phyloP scores from a whole-genome alignment of 495 filamentous ascomycete genomes.

The Wilcoxina mikolae region DNA sequence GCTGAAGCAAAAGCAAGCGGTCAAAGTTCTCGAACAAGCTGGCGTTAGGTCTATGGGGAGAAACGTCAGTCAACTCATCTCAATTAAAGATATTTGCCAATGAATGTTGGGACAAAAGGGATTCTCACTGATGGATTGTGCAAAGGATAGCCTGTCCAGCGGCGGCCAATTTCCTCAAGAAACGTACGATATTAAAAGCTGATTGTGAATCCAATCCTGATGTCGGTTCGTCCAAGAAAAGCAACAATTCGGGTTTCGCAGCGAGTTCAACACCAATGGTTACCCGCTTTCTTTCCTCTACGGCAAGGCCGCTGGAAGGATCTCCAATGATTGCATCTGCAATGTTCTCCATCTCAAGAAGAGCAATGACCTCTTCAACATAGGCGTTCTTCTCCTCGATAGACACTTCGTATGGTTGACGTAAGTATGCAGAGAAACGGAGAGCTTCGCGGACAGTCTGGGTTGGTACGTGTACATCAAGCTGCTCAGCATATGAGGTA shows the following conservation, averaged over 20 bases:
- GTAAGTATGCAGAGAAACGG: constrained; percentile 65
- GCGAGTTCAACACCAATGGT: constrained; percentile 88
- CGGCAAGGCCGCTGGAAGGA: constrained; percentile 77
- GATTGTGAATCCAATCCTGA: constrained; percentile 76
- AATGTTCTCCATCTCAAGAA: constrained; percentile 77
- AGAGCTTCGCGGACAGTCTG: constrained; percentile 74
- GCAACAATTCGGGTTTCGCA: constrained; percentile 73
- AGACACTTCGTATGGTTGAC: constrained; percentile 56
- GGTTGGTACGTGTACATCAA: constrained; percentile 64
- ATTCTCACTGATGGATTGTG: constrained; percentile 91
- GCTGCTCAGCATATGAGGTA: constrained; percentile 69
- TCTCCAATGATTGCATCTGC: constrained; percentile 80
- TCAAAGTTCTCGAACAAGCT: constrained; percentile 89
- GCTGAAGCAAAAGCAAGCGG: constrained; percentile 64
- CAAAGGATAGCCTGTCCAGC: constrained; percentile 77
- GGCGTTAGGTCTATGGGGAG: too few relatives aligned
- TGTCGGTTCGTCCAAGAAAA: constrained; percentile 85
- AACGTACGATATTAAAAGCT: constrained; percentile 65
- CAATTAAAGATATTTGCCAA: too few relatives aligned
- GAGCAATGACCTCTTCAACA: constrained; percentile 79
- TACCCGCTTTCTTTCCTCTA: constrained; percentile 77
- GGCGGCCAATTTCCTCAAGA: constrained; percentile 68
- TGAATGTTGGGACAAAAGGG: too few relatives aligned
- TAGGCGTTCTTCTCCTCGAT: constrained; percentile 66
- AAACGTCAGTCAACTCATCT: too few relatives aligned